Percentiles rank a stretch among this genome's conserved stretches.
Evolutionary conservation across 2,329 filamentous ascomycete genomes (phyloP).

Genomic region (Mollisia scopiformis): DNA sequence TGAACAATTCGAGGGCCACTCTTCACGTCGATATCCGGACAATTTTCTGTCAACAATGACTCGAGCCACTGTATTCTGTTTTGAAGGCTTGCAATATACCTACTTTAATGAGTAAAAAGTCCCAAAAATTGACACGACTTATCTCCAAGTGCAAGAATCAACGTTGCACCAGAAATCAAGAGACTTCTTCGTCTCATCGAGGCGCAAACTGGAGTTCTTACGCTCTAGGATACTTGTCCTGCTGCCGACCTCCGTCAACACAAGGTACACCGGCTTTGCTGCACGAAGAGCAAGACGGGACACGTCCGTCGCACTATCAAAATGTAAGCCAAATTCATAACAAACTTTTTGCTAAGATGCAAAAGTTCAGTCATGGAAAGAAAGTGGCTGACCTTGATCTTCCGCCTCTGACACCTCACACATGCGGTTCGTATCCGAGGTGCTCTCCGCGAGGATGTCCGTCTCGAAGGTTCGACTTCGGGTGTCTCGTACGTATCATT

Average conservation of each 20-base stretch:
- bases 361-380: neutral
- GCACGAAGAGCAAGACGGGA: slow-evolving; percentile 47
- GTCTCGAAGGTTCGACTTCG: neutral
- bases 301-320: slow-evolving; percentile 47
- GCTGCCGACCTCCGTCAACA: slow-evolving; percentile 46
- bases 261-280: slow-evolving; percentile 45
- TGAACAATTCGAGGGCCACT: slow-evolving; percentile 19
- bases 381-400: slow-evolving; percentile 46
- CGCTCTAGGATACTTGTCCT: slow-evolving; percentile 42
- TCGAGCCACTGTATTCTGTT: slow-evolving; percentile 50
- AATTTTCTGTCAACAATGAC: slow-evolving; percentile 44
- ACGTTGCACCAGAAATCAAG: neutral
- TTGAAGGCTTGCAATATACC: slow-evolving; percentile 43
- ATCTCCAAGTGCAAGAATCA: neutral
- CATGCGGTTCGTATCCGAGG: slow-evolving; percentile 22
- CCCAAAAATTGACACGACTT: neutral
- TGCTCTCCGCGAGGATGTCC: slow-evolving; percentile 1
- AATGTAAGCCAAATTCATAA: neutral
- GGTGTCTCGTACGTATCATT: neutral
- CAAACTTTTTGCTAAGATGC: neutral
- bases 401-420: slow-evolving; percentile 49
- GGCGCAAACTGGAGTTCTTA: slow-evolving; percentile 28
- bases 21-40: slow-evolving; percentile 46
- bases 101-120: slow-evolving; percentile 13
- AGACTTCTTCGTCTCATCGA: slow-evolving; percentile 9